Conservation (phyloP, 345 rosid genomes). For the Salix koriyanagi region DNA sequence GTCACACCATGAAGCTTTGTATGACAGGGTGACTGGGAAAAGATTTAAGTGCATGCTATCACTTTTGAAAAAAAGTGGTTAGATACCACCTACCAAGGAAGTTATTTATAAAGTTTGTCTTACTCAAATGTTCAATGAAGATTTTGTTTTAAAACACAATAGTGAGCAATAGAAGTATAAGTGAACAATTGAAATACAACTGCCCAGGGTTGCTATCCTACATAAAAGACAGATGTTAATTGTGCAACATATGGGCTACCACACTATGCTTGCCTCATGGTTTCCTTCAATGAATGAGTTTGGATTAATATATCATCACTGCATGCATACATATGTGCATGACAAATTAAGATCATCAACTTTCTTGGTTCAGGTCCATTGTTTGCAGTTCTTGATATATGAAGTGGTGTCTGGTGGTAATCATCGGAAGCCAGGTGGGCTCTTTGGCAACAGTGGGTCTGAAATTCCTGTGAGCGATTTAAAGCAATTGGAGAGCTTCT, state of each 20-base stretch:
- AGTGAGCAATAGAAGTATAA: too few relatives aligned
- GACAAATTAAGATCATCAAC: neutral
- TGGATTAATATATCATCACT: neutral
- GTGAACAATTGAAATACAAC: too few relatives aligned
- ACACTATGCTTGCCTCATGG: neutral
- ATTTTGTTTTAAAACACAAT: neutral
- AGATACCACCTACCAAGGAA: neutral
- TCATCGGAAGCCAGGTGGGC: slow-evolving; percentile 96
- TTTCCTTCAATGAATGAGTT: neutral
- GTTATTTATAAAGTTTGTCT: neutral
- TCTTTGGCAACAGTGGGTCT: slow-evolving; percentile 95
- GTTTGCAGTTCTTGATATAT: slow-evolving; percentile 92
- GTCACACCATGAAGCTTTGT: neutral
- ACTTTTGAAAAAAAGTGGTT: neutral
- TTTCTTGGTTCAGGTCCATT: slow-evolving; percentile 65
- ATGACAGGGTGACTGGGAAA: neutral
- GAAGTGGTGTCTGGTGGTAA: slow-evolving; percentile 99
- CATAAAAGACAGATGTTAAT: too few relatives aligned
- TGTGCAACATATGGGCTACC: too few relatives aligned
- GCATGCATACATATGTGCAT: neutral
- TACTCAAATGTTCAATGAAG: neutral
- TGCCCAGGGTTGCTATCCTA: too few relatives aligned
- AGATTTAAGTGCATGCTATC: neutral
- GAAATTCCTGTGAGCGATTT: slow-evolving; percentile 91
- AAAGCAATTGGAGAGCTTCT: slow-evolving; percentile 91